A percentile compares a stretch with the other conserved stretches of the same genome.
Conservation (phyloP, 306 rosid species). For the Ormosia semicastrata region DNA sequence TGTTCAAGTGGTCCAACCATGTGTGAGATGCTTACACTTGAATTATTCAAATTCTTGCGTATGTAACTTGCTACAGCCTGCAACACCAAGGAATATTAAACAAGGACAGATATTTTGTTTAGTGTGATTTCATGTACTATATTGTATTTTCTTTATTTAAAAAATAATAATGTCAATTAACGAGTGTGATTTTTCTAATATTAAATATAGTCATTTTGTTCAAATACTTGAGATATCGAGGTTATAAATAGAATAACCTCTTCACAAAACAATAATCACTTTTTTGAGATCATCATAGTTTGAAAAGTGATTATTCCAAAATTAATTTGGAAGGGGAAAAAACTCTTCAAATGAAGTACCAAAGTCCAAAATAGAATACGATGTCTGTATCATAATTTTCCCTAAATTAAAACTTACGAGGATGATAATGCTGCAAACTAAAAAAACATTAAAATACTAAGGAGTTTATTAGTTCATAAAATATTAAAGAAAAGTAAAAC, state of each 20-base stretch:
- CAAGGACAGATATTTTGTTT: not conserved
- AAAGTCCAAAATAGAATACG: no score
- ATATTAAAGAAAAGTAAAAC: not conserved
- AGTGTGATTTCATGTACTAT: not conserved
- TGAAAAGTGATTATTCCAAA: no score
- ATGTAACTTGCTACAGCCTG: conserved; percentile 38
- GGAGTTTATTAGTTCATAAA: not conserved
- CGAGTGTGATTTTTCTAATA: not conserved
- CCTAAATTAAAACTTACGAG: no score
- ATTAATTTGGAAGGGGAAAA: no score
- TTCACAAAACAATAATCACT: no score
- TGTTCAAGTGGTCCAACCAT: conserved; percentile 50
- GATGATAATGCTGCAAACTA: no score
- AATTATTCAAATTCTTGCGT: conserved; percentile 10
- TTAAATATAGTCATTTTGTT: not conserved
- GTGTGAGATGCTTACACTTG: conserved; percentile 42
- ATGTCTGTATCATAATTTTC: no score
- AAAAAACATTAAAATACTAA: no score
- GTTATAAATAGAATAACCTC: no score
- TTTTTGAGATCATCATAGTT: no score
- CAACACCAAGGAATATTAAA: not conserved
- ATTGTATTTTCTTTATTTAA: not conserved
- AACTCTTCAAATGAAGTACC: no score
- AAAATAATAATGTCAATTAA: not conserved
- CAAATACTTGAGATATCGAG: no score